Percentiles rank a stretch among this genome's conserved stretches.
Evolutionary conservation across 495 filamentous ascomycete species (phyloP).

Genomic region (Annulohypoxylon nitens): DNA sequence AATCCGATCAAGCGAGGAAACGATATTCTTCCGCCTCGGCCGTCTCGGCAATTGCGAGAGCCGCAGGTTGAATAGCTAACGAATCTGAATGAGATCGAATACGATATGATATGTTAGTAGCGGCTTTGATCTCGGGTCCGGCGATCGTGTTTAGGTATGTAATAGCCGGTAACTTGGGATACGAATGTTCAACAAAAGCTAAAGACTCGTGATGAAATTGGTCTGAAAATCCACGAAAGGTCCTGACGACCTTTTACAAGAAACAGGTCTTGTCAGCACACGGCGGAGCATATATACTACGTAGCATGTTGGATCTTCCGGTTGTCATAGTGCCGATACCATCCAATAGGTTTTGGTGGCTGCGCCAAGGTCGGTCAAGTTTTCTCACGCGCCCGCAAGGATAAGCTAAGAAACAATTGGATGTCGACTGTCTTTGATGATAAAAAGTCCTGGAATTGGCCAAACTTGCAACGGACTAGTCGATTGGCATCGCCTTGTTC

Average conservation of each 20-base stretch:
- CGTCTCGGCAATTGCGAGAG: background rate
- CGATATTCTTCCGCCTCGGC: background rate
- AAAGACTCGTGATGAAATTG: background rate
- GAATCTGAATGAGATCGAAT: conserved; percentile 3
- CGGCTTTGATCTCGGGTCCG: background rate
- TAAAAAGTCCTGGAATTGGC: background rate
- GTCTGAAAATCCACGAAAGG: background rate
- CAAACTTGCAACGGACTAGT: conserved; percentile 32
- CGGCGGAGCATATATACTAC: conserved; percentile 34
- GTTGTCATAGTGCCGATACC: conserved; percentile 18
- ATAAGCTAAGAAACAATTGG: conserved; percentile 30
- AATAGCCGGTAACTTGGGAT: background rate
- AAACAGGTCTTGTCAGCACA: conserved; percentile 26
- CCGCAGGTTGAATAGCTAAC: background rate
- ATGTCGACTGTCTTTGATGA: conserved; percentile 10
- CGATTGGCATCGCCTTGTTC: conserved; percentile 7
- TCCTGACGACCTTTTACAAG: conserved; percentile 24
- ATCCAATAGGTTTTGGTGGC: conserved; percentile 35
- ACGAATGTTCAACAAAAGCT: background rate
- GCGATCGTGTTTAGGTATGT: background rate
- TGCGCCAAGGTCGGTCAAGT: conserved; percentile 37
- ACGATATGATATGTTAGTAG: conserved; percentile 3
- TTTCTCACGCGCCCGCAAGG: conserved; percentile 21
- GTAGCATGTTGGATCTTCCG: conserved; percentile 27
- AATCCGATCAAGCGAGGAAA: background rate